phyloP scores from a whole-genome alignment of 345 rosid species.

The Gossypioides kirkii region DNA sequence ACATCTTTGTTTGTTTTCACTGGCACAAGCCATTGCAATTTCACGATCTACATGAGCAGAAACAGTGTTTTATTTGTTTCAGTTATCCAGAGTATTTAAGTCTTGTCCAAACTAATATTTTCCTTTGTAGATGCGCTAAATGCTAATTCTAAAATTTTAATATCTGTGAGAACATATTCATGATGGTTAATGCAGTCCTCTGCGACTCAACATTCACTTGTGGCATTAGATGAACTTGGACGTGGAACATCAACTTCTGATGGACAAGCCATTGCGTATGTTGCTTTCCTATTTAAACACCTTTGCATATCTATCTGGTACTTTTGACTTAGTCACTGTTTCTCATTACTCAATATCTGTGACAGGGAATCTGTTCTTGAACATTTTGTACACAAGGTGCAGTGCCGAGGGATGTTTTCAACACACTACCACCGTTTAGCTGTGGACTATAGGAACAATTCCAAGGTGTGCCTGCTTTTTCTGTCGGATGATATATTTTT shows the following conservation, averaged over 20 bases:
- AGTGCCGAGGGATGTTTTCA: conserved; percentile 90
- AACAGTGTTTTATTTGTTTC: background rate
- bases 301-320: background rate
- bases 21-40: background rate
- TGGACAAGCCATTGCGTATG: conserved; percentile 99
- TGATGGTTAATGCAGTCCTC: conserved; percentile 50
- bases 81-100: background rate
- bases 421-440: conserved; percentile 94
- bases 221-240: conserved; percentile 94
- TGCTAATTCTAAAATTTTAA: background rate
- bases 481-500: background rate
- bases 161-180: background rate
- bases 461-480: background rate
- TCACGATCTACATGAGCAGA: background rate
- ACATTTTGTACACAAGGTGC: conserved; percentile 71
- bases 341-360: background rate
- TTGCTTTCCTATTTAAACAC: background rate
- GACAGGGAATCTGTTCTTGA: conserved; percentile 87
- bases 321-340: background rate
- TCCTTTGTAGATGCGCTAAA: background rate
- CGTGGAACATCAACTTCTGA: conserved; percentile 97
- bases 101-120: background rate
- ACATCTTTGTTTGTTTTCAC: background rate
- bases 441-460: conserved; percentile 32
- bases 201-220: conserved; percentile 73